A percentile compares a stretch with the other conserved stretches of the same genome.
phyloP scores from a whole-genome alignment of 108 stramenopile genomes.

The Hondaea fermentalgiana region DNA sequence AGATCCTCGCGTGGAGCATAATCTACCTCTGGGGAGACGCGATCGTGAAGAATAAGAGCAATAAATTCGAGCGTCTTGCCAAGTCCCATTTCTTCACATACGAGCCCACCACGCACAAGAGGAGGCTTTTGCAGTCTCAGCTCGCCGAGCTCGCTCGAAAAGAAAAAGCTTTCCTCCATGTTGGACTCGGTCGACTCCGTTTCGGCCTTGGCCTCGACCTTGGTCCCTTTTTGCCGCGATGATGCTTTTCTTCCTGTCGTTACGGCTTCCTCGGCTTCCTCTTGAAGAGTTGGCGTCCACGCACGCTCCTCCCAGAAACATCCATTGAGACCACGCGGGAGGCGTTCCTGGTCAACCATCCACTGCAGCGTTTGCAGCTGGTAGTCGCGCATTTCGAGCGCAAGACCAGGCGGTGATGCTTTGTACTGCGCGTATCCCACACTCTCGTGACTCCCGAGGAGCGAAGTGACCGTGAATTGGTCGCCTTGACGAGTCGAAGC shows the following conservation, averaged over 20 bases:
- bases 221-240: too few species aligned
- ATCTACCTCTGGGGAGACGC: constrained; percentile 6
- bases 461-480: constrained; percentile 47
- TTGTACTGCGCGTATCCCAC: constrained; percentile 32
- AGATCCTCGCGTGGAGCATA: background rate
- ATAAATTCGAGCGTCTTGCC: constrained; percentile 53
- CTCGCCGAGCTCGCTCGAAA: constrained; percentile 62
- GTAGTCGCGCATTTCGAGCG: constrained; percentile 52
- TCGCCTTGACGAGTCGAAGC: background rate
- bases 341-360: constrained; percentile 63
- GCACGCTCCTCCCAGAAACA: constrained; percentile 62
- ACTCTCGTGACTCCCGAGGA: constrained; percentile 54
- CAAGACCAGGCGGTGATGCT: constrained; percentile 26
- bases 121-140: constrained; percentile 49
- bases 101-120: constrained; percentile 42
- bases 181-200: background rate
- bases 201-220: too few species aligned
- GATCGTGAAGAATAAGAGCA: background rate
- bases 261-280: too few species aligned
- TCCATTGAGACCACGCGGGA: constrained; percentile 53
- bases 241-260: too few species aligned
- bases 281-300: background rate
- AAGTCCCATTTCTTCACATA: constrained; percentile 55
- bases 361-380: constrained; percentile 62
- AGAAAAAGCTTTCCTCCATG: constrained; percentile 59